A percentile compares a stretch with the other conserved stretches of the same genome.
phyloP scores from a whole-genome alignment of 768 basidiomycete genomes.

The Lactifluus subvellereus region DNA sequence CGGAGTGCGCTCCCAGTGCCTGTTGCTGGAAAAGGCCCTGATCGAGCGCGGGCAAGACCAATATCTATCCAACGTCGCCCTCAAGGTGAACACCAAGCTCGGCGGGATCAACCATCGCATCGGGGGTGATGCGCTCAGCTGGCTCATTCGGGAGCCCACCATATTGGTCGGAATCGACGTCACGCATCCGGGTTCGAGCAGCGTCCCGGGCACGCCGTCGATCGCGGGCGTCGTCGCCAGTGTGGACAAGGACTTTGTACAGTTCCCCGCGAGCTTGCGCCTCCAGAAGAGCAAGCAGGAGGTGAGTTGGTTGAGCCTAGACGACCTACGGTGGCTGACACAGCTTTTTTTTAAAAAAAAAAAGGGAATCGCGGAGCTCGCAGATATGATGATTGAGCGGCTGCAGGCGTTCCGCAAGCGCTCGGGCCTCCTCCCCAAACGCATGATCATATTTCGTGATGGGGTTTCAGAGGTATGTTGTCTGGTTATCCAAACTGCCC shows the following conservation, averaged over 20 bases:
- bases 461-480: conserved; percentile 69
- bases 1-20: conserved; percentile 73
- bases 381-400: conserved; percentile 66
- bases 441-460: conserved; percentile 71
- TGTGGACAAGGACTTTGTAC: conserved; percentile 60
- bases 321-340: neutral
- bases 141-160: conserved; percentile 61
- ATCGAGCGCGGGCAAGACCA: conserved; percentile 59
- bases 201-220: conserved; percentile 66
- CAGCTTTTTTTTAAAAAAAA: neutral
- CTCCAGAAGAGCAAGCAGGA: conserved; percentile 54
- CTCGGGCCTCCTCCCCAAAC: conserved; percentile 48
- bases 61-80: conserved; percentile 75
- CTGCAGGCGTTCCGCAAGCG: conserved; percentile 50
- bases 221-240: conserved; percentile 82
- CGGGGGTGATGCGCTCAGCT: conserved; percentile 48
- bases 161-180: conserved; percentile 87
- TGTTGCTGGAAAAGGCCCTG: conserved; percentile 59
- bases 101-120: conserved; percentile 75
- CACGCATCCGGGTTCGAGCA: conserved; percentile 69
- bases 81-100: conserved; percentile 80
- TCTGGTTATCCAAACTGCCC: neutral
- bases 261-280: conserved; percentile 69
- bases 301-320: conserved; percentile 22
- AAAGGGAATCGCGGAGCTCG: conserved; percentile 68